Base-by-base conservation (phyloP, 305 asterid genomes). In the Petunia hybrid region DNA sequence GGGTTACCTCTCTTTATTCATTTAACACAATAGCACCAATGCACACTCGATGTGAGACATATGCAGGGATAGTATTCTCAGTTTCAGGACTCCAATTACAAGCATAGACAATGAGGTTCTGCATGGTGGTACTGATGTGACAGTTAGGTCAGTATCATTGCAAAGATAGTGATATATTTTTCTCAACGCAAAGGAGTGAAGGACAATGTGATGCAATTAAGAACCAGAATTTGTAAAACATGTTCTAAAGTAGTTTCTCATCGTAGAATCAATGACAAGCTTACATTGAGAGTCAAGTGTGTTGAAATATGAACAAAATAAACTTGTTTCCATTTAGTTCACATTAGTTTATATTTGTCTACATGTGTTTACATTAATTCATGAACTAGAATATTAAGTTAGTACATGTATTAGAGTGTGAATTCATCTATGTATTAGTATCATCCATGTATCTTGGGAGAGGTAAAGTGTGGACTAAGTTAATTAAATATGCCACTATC, bases 41-140 rank as follows among this genome's bases (percentile, higher is more conserved):
- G 35, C 94, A 85, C 77, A 92, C 88, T 74, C 89, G 84, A 84
- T 93, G 98, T 4, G 95, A 82, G 77, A 94, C 97, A 85, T 93
- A 91, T 85, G 93, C 89, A 7, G 98, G 98, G 83, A 92, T 88
- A 64, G 92, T 89, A 79, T 83, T 85, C 36, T 68, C 84, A 73
- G 89, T 88, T 77, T 85, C 84, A 48, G 94, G 91, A 80, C 92
- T 87, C 98, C 98, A 93, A 81, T 85, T 22, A 93, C 95, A 51
- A 93, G 94, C 98, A 93, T 93, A 93, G 83, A 84, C 89, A 92
- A 78, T 86, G 87, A 80, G 98, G 97, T 76, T 93, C 98, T 1
- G 98, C 94, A 80, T 93, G 98, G 86, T 93, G 98, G 83, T 88
- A 93, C 83, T 87, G 57, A 87, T 93, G 90, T 78, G 63, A 62